Evolutionary conservation across 1,139 yeast species (phyloP).

Genomic region (Debaryomycetaceae sp.): DNA sequence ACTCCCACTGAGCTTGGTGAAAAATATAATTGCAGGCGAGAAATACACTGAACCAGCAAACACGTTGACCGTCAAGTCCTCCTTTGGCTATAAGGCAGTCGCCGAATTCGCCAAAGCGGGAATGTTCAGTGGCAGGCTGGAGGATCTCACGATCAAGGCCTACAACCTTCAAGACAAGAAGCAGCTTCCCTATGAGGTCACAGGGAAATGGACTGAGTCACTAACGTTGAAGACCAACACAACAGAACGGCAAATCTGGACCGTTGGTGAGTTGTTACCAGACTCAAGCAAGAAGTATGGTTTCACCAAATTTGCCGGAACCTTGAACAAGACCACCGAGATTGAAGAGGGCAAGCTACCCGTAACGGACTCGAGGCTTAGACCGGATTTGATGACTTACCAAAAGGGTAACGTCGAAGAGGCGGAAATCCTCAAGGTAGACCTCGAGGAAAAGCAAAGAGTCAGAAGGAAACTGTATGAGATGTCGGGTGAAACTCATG

Average conservation of each 20-base stretch:
- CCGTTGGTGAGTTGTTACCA: slow-evolving; percentile 58
- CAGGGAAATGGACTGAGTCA: slow-evolving; percentile 77
- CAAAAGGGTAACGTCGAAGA: slow-evolving; percentile 63
- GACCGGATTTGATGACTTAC: slow-evolving; percentile 79
- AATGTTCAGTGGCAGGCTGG: slow-evolving; percentile 86
- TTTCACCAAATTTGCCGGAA: slow-evolving; percentile 76
- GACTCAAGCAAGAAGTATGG: slow-evolving; percentile 69
- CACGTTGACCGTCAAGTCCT: slow-evolving; percentile 60
- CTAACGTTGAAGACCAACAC: slow-evolving; percentile 39
- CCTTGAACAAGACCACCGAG: slow-evolving; percentile 70
- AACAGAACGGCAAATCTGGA: slow-evolving; percentile 57
- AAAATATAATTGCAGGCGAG: slow-evolving; percentile 91
- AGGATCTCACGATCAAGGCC: slow-evolving; percentile 62
- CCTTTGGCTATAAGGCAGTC: slow-evolving; percentile 63
- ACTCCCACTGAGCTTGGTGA: slow-evolving; percentile 77
- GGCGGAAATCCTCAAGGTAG: slow-evolving; percentile 66
- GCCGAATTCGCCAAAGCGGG: slow-evolving; percentile 69
- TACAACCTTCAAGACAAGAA: slow-evolving; percentile 31
- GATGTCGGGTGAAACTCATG: slow-evolving; percentile 38
- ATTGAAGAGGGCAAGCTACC: slow-evolving; percentile 64
- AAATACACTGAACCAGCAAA: slow-evolving; percentile 89
- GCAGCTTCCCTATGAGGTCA: slow-evolving; percentile 38
- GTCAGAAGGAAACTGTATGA: slow-evolving; percentile 62
- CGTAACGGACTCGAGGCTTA: slow-evolving; percentile 81
- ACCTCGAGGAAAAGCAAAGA: slow-evolving; percentile 78